These are phyloP conservation scores for Lentinula sp. DNA, from an alignment of 768 basidiomycete genomes.

Conservation along the genomic window DNA sequence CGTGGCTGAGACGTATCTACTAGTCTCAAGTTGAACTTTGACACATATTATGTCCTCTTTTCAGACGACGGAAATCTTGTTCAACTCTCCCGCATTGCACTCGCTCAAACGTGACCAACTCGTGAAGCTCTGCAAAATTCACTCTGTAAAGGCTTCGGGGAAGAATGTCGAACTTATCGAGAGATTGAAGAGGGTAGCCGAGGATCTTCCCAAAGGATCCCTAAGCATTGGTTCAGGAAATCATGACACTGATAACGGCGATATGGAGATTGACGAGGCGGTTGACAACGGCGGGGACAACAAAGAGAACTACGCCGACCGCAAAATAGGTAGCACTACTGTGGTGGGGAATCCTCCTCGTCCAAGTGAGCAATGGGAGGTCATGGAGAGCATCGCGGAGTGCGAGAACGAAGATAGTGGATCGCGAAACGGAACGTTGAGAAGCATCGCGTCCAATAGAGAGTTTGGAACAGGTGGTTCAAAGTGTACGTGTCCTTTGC, in stretches of 20 bases:
- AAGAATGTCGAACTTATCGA: conserved; percentile 74
- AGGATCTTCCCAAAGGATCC: conserved; percentile 50
- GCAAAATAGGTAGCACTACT: conserved; percentile 9
- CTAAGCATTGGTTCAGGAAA: conserved; percentile 50
- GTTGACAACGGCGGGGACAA: conserved; percentile 23
- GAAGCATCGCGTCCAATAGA: conserved; percentile 27
- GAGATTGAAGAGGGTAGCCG: conserved; percentile 62
- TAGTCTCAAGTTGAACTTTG: neutral
- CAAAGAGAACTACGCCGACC: conserved; percentile 15
- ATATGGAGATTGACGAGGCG: conserved; percentile 11
- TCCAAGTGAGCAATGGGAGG: conserved; percentile 79
- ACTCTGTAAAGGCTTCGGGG: conserved; percentile 72
- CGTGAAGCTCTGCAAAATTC: conserved; percentile 79
- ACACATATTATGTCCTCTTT: conserved; percentile 31
- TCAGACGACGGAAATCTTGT: conserved; percentile 72
- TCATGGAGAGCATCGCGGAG: conserved; percentile 78
- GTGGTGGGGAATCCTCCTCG: conserved; percentile 31
- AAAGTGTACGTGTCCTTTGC: conserved; percentile 50
- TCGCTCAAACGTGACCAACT: conserved; percentile 83
- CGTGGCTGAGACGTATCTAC: too few relatives aligned
- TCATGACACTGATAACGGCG: conserved; percentile 26
- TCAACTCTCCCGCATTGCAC: conserved; percentile 79
- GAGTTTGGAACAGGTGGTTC: conserved; percentile 66
- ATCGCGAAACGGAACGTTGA: conserved; percentile 48
- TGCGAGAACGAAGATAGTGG: conserved; percentile 61